Conservation (phyloP, 345 rosid species). For the Triadica sebifera region DNA sequence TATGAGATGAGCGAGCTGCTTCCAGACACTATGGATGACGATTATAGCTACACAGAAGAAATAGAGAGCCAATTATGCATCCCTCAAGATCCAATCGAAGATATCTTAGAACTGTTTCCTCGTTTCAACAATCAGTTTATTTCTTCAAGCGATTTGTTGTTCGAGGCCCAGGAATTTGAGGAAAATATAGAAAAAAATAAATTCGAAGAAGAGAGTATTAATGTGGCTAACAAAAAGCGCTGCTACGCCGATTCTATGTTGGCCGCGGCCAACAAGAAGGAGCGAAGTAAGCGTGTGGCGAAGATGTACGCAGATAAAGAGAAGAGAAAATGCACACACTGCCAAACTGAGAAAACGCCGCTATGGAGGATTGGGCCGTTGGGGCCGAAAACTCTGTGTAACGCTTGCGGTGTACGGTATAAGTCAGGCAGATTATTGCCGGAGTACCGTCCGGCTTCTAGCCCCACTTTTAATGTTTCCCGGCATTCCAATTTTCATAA, state of each 20-base stretch:
- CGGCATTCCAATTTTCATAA: constrained; percentile 10
- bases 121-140: not conserved
- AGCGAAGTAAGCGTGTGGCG: not conserved
- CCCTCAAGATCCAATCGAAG: constrained; percentile 4
- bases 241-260: too few relatives aligned
- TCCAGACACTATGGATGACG: not conserved
- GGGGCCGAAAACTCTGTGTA: constrained; percentile 7
- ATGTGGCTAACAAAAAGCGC: too few relatives aligned
- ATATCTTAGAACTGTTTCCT: not conserved
- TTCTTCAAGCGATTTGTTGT: not conserved
- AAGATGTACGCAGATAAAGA: not conserved
- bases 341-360: constrained; percentile 2
- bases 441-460: constrained; percentile 12
- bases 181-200: too few relatives aligned
- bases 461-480: not conserved
- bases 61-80: not conserved
- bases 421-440: constrained; percentile 4
- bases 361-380: constrained; percentile 8
- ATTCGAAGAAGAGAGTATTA: too few relatives aligned
- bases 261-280: not conserved
- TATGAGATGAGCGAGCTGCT: not conserved
- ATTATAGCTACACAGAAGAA: too few relatives aligned
- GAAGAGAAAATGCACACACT: not conserved
- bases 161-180: too few relatives aligned
- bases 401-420: constrained; percentile 7